These are phyloP conservation scores for Chaetoscypha palmicola DNA, from an alignment of 2,329 filamentous ascomycete genomes.

Conservation along the genomic window DNA sequence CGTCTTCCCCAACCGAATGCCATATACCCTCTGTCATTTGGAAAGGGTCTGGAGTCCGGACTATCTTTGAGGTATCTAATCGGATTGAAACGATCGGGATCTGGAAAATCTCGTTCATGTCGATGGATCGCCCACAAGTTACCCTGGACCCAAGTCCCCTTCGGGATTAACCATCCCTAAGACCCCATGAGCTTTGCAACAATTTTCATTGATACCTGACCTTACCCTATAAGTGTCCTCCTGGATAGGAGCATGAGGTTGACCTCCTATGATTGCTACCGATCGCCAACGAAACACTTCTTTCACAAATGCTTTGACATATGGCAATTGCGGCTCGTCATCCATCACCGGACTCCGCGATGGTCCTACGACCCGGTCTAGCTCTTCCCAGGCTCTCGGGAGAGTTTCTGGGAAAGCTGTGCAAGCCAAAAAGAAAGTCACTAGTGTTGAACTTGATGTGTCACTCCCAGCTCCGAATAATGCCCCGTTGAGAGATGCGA, in stretches of 20 bases:
- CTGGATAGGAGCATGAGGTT: slow-evolving; percentile 46
- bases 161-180: slow-evolving; percentile 16
- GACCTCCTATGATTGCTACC: slow-evolving; percentile 39
- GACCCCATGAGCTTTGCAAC: no score
- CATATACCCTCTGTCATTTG: slow-evolving; percentile 51
- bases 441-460: slow-evolving; percentile 31
- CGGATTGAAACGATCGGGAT: slow-evolving; percentile 40
- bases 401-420: slow-evolving; percentile 24
- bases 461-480: slow-evolving; percentile 37
- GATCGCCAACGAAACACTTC: slow-evolving; percentile 42
- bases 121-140: slow-evolving; percentile 18
- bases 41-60: slow-evolving; percentile 37
- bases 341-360: slow-evolving; percentile 40
- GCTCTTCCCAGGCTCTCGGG: slow-evolving; percentile 31
- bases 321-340: slow-evolving; percentile 39
- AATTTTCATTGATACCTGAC: neutral
- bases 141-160: slow-evolving; percentile 33
- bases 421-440: slow-evolving; percentile 35
- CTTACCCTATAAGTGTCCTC: slow-evolving; percentile 46
- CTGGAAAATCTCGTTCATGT: slow-evolving; percentile 29
- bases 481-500: slow-evolving; percentile 29
- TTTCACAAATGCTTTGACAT: slow-evolving; percentile 40
- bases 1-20: slow-evolving; percentile 46
- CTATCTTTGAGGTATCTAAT: slow-evolving; percentile 35
- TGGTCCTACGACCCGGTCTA: slow-evolving; percentile 43